Conservation (phyloP, 768 basidiomycete genomes). For the Lactarius deliciosus region DNA sequence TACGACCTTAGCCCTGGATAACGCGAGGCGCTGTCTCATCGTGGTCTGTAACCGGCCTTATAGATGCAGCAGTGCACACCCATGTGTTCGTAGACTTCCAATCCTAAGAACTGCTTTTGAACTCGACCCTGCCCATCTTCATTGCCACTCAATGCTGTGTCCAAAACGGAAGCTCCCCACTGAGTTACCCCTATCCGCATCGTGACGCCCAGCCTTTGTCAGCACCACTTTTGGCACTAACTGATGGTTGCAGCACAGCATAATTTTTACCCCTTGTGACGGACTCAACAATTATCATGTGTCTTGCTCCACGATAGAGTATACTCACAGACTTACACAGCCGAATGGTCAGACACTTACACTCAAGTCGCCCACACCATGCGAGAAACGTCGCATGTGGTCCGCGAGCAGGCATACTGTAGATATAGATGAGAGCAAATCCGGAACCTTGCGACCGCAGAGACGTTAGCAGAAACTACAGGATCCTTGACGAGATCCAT, state of each 20-base stretch:
- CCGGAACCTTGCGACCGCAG: background rate
- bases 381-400: background rate
- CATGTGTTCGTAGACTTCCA: background rate
- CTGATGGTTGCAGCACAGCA: background rate
- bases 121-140: background rate
- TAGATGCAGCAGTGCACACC: conserved; percentile 5
- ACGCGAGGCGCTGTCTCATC: background rate
- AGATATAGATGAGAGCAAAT: background rate
- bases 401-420: background rate
- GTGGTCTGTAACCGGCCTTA: background rate
- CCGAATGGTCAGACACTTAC: too few relatives aligned
- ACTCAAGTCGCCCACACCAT: background rate
- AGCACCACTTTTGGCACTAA: background rate
- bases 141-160: background rate
- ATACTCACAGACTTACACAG: too few relatives aligned
- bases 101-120: background rate
- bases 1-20: background rate
- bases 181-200: background rate
- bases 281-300: background rate
- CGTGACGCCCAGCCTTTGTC: background rate
- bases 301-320: background rate
- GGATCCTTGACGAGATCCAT: background rate
- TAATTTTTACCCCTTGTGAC: background rate
- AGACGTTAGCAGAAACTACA: background rate
- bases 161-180: background rate